These are phyloP conservation scores for Pholiota conissans DNA, from an alignment of 768 basidiomycete species.

Conservation along the genomic window DNA sequence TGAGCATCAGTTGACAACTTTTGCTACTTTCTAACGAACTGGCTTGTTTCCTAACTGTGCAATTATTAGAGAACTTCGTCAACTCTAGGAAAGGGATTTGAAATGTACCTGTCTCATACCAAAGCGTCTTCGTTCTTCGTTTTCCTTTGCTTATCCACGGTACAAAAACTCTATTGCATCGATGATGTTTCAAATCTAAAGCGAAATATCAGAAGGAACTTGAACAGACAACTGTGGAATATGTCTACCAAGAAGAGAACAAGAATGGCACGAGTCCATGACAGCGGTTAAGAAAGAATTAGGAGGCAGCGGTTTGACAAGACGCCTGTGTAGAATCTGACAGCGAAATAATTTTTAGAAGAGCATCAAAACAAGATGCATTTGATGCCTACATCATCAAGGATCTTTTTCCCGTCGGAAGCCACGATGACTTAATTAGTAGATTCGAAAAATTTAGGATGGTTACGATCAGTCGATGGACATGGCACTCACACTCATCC, in stretches of 20 bases:
- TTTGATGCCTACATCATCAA: background rate
- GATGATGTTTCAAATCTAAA: conserved; percentile 1
- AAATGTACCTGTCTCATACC: background rate
- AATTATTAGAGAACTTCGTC: no score
- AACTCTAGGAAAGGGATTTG: background rate
- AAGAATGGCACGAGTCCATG: conserved; percentile 3
- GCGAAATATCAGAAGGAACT: background rate
- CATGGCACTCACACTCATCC: background rate
- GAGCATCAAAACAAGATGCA: background rate
- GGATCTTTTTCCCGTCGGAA: conserved; percentile 1
- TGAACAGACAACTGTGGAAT: no score
- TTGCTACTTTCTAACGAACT: no score
- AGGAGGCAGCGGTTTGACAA: background rate
- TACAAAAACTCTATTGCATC: conserved; percentile 1
- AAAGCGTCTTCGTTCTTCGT: background rate
- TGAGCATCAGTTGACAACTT: no score
- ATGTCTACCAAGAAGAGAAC: background rate
- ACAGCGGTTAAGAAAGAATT: conserved; percentile 1
- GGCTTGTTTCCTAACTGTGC: background rate
- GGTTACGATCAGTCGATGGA: background rate
- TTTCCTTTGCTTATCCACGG: conserved; percentile 4
- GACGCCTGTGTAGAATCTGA: background rate
- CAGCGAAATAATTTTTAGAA: background rate
- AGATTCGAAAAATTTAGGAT: background rate
- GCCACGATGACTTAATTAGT: background rate